Evolutionary conservation across 73 alveolate genomes (phyloP), one percentile per base, ranked within the genome.

Genomic region (Uronychia binucleata): DNA sequence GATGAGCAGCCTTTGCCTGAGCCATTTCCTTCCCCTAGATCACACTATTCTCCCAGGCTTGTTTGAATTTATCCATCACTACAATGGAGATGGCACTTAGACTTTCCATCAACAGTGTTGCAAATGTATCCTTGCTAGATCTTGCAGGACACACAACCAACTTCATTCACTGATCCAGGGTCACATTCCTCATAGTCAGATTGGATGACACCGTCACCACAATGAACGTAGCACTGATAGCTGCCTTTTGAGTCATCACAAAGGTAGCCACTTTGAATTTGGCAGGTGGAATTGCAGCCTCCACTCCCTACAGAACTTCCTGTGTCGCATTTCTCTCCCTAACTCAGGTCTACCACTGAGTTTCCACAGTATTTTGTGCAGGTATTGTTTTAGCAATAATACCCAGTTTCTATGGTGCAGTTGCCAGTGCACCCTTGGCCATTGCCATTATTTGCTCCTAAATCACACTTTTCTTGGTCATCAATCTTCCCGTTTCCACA

Each of bases 401-500:
- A 46, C 19, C 67, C 67, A 46, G 5, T 19, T 11, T 11, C n/a
- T 46, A 46, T 46, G 5, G 5, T 5, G 67, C 67, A 46, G 67
- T 5, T 46, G 19, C 19, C 67, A 46, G 67, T 11, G 67, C 67
- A 46, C 19, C 67, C 67, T 11, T 46, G 67, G 67, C 19, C 67
- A 46, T 5, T 46, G 67, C 67, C 67, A 46, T 11, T 19, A 11
- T 11, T 11, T 46, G 67, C 67, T 46, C 67, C 67, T 11, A 19
- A 11, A 46, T 46, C 67, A 46, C 67, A 46, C 5, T 46, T 46
- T 46, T 46, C 67, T 11, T 46, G n/a, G n/a, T n/a, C n/a, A n/a
- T n/a, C n/a, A 88, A 0, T 35, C 90, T 75, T 82, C 80, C 90
- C 94, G 28, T 74, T 84, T 75, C 94, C 94, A 57, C 94, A 88